These are phyloP conservation scores for Cyberlindnera mycetangii DNA, from an alignment of 805 yeast species.

Conservation along the genomic window DNA sequence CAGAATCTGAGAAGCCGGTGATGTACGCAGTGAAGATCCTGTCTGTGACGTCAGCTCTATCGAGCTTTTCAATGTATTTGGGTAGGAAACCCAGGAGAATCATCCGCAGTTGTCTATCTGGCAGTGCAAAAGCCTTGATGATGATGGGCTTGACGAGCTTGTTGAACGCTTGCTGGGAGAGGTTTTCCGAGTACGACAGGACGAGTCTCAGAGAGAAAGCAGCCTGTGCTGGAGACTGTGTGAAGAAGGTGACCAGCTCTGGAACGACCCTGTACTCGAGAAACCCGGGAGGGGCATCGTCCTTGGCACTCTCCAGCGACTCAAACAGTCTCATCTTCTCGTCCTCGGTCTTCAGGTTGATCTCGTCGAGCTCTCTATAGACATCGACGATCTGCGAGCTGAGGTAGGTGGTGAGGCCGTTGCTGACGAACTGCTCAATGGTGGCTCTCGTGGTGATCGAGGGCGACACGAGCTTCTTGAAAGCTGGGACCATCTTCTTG, in stretches of 20 bases:
- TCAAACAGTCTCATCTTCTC: constrained; percentile 51
- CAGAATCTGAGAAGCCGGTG: constrained; percentile 86
- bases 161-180: constrained; percentile 37
- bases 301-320: constrained; percentile 33
- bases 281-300: constrained; percentile 47
- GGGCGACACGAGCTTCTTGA: constrained; percentile 39
- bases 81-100: constrained; percentile 66
- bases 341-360: constrained; percentile 48
- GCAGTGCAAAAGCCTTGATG: constrained; percentile 56
- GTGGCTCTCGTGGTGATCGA: constrained; percentile 39
- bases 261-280: constrained; percentile 68
- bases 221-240: constrained; percentile 28
- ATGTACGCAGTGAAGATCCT: constrained; percentile 64
- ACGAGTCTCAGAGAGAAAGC: constrained; percentile 27
- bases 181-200: constrained; percentile 31
- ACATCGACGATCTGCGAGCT: constrained; percentile 48
- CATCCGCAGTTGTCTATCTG: constrained; percentile 77
- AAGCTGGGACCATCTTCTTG: constrained; percentile 29
- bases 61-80: constrained; percentile 44
- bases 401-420: constrained; percentile 27
- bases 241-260: constrained; percentile 51
- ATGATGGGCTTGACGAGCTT: constrained; percentile 56
- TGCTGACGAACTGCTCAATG: constrained; percentile 26
- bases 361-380: constrained; percentile 50
- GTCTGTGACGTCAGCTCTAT: constrained; percentile 61